A percentile compares a stretch with the other conserved stretches of the same genome.
phyloP scores from a whole-genome alignment of 2,329 filamentous ascomycete species.

The Verticillium isaacii region DNA sequence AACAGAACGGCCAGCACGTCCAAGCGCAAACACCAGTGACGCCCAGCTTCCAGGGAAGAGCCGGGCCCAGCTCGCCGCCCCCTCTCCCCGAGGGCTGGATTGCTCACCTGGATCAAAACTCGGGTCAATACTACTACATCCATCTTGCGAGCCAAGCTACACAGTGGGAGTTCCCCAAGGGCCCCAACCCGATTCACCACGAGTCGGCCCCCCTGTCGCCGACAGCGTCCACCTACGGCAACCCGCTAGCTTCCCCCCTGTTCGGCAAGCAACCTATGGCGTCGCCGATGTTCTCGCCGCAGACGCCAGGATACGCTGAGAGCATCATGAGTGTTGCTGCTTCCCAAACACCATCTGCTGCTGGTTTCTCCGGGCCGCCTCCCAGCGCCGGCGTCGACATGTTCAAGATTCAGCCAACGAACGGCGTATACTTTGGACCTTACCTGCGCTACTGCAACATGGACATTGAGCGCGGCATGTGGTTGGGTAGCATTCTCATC shows the following conservation, averaged over 20 bases:
- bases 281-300: constrained; percentile 78
- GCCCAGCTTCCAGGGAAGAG: constrained; percentile 28
- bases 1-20: background rate
- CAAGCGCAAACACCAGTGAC: constrained; percentile 26
- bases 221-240: constrained; percentile 70
- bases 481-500: constrained; percentile 90
- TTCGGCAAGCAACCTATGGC: constrained; percentile 64
- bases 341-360: constrained; percentile 67
- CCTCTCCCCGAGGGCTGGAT: constrained; percentile 98
- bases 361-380: constrained; percentile 86
- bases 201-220: constrained; percentile 81
- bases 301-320: constrained; percentile 79
- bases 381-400: constrained; percentile 85
- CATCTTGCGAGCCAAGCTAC: constrained; percentile 92
- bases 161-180: constrained; percentile 98
- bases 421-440: constrained; percentile 96
- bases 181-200: constrained; percentile 81
- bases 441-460: constrained; percentile 96
- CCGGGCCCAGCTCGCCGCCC: constrained; percentile 77
- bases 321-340: constrained; percentile 79
- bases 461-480: constrained; percentile 85
- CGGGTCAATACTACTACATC: constrained; percentile 98
- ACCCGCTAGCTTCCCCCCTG: constrained; percentile 66
- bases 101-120: constrained; percentile 89
- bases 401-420: constrained; percentile 90